Evolutionary conservation across 208 protist species (phyloP).

Genomic region (Leishmania turanica): DNA sequence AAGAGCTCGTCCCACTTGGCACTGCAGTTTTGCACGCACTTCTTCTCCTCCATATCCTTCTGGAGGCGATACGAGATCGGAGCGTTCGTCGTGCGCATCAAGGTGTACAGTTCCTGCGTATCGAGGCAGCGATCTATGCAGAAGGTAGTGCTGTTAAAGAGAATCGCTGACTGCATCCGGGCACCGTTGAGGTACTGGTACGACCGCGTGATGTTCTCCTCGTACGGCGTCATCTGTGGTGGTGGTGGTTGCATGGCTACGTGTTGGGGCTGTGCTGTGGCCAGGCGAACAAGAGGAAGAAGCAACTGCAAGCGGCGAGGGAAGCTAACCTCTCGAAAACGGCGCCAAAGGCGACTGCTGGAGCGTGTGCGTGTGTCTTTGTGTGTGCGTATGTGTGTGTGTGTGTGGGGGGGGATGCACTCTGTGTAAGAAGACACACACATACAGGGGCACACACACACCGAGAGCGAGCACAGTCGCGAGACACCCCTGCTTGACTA

Average conservation of each 20-base stretch:
- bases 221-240: conserved; percentile 72
- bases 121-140: conserved; percentile 86
- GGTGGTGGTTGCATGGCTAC: conserved; percentile 53
- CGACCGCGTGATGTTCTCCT: conserved; percentile 66
- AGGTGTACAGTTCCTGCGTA: conserved; percentile 89
- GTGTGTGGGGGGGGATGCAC: not conserved
- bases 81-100: conserved; percentile 78
- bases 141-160: conserved; percentile 55
- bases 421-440: not conserved
- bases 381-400: too few species aligned
- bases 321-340: not conserved
- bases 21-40: conserved; percentile 75
- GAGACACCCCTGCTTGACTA: not conserved
- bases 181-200: conserved; percentile 62
- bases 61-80: conserved; percentile 78
- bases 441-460: not conserved
- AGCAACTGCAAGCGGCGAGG: not conserved
- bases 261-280: not conserved
- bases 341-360: not conserved
- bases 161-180: conserved; percentile 60
- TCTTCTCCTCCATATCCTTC: conserved; percentile 85
- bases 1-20: conserved; percentile 81
- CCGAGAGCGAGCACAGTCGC: not conserved
- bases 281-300: not conserved
- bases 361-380: not conserved